Base-by-base conservation (phyloP, 176 grass and related monocot genomes). In the Oryza glaberrima region DNA sequence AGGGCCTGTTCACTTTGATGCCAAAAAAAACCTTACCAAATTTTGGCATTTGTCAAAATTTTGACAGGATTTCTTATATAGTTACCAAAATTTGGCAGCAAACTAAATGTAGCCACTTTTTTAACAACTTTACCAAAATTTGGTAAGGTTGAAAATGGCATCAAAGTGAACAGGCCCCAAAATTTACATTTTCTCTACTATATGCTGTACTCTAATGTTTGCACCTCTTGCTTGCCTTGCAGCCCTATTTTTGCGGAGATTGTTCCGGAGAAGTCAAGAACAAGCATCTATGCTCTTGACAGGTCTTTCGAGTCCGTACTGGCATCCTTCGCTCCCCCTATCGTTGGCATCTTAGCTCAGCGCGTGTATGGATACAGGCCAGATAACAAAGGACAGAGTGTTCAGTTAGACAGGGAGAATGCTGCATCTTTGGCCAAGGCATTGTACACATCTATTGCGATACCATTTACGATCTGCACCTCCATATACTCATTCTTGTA, bases 241-340 rank as follows among this genome's bases (percentile, higher is more conserved):
- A 98, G 96, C 26, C 96, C 96, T 15, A 98, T 98, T 9, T 98
- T 98, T 85, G 91, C 96, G 3, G 96, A 98, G 77, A 98, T 95
- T 76, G 96, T 98, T 34, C 93, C 91, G 1, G 93, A 92, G 85
- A 95, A 86, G 76, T 92, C 93, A 44, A 92, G 96, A 46, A 95
- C 96, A 65, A 95, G 89, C 77, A 90, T 98, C 58, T 98, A 98
- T 47, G 96, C 93, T 43, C 88, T 98, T 3, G 93, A 94, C 70
- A 72, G 77, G 69, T 98, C 93, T 20, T 98, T 91, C 17, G 91
- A 98, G 81, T 90, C 93, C 0, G 86, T 98, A 15, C 75, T 98
- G 5, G 63, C 96, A 1, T 98, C 96, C 20, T 98, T 98, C 25
- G 93, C 93, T 4, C 96, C 93, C 46, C 87, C 93, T 43, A 76